Evolutionary conservation across 164 flowering plant species (phyloP), one percentile per base, ranked within the genome.

Genomic region (Piper longum): DNA sequence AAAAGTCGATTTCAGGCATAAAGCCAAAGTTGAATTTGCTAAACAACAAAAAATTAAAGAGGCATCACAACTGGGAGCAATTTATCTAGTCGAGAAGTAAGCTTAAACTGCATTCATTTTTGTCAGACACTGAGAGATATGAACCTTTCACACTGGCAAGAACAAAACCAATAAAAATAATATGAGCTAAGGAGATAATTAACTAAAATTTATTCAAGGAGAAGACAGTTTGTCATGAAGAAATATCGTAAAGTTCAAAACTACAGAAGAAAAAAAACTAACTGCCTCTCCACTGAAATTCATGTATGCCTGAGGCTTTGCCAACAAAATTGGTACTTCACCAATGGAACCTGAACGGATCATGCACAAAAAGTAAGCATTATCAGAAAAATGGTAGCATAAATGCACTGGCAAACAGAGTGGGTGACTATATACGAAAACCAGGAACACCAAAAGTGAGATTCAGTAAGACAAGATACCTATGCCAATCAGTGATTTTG

Each of bases 251-350:
- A 7, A 4, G 36, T 56, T 26, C 59, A 7, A 60, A 61, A 66
- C 42, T 17, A 71, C 55, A 65, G 62, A 60, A 26, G 36, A 41
- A 9, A 72, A 64, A 9, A 14, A 57, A 72, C 91, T 57, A 55
- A 93, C 99, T 75, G 97, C 80, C 78, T 93, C 97, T 45, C 99
- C 99, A 71, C 89, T 85, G 79, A 77, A 90, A 75, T 87, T 90
- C 99, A 93, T 87, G 75, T 90, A 90, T 11, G 97, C 73, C 73
- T 93, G 99, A 67, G 99, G 95, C 66, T 87, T 93, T 62, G 82
- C 96, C 78, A 93, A 70, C 65, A 93, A 66, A 68, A 93, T 66
- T 0, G 99, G 97, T n/a, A 90, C 93, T 61, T 85, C 91, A 61
- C 91, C 96, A 64, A 93, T 87, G 63, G 87, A 86, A 80, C 99